Conservation (phyloP, 192 early-diverging fungal genomes). For the Coemansia sp. region DNA sequence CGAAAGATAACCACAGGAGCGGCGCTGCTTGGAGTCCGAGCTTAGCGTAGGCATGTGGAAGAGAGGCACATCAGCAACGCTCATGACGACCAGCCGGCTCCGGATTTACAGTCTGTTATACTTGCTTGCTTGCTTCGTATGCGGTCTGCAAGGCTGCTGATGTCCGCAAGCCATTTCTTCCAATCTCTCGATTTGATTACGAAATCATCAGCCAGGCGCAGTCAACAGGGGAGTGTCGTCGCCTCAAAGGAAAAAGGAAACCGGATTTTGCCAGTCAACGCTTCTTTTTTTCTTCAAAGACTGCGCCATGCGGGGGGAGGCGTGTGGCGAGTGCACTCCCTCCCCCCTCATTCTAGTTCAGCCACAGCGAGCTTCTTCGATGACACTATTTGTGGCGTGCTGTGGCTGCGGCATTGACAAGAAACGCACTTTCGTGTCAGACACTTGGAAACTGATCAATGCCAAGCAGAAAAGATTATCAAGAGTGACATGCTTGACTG, state of each 20-base stretch:
- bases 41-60: not conserved
- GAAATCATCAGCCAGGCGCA: not conserved
- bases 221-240: not conserved
- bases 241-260: constrained; percentile 1
- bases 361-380: not conserved
- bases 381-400: not conserved
- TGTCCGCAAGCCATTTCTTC: not conserved
- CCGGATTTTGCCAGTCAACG: not conserved
- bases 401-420: not conserved
- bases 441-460: not conserved
- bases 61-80: not conserved
- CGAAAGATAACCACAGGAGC: not conserved
- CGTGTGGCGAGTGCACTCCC: not conserved
- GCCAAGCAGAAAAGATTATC: not conserved
- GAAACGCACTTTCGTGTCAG: not conserved
- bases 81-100: not conserved
- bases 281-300: not conserved
- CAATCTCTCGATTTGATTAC: not conserved
- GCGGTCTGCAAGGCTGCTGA: not conserved
- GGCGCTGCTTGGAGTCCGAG: not conserved
- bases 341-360: not conserved
- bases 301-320: not conserved
- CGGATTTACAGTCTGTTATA: no score
- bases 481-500: not conserved
- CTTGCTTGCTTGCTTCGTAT: no score